phyloP scores from a whole-genome alignment of 495 filamentous ascomycete species.

The Penicillium samsonianum region DNA sequence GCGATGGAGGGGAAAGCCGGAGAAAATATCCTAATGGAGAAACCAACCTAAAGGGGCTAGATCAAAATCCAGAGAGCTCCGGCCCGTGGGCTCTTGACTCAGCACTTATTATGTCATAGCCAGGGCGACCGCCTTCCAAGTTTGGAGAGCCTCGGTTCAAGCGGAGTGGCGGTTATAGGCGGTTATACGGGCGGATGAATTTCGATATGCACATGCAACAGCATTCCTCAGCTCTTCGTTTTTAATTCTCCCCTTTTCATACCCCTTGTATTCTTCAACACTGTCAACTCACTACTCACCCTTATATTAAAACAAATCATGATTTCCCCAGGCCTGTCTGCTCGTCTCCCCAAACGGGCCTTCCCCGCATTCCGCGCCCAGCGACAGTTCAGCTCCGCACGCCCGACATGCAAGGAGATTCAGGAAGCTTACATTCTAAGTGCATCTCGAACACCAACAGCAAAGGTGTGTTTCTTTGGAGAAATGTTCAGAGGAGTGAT shows the following conservation, averaged over 20 bases:
- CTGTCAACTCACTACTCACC: background rate
- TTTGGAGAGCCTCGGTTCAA: conserved; percentile 38
- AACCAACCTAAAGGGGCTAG: conserved; percentile 8
- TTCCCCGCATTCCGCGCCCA: conserved; percentile 50
- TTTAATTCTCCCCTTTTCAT: background rate
- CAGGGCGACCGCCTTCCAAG: conserved; percentile 23
- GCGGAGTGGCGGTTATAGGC: conserved; percentile 34
- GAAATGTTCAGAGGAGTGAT: background rate
- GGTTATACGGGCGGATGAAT: conserved; percentile 21
- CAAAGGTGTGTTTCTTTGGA: conserved; percentile 58
- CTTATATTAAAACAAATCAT: conserved; percentile 17
- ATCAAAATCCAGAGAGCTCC: background rate
- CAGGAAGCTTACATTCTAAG: conserved; percentile 90
- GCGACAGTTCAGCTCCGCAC: conserved; percentile 68
- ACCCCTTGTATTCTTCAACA: background rate
- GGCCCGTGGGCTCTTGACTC: background rate
- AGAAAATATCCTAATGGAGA: conserved; percentile 26
- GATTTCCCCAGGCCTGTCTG: conserved; percentile 30
- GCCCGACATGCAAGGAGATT: conserved; percentile 63
- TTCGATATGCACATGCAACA: conserved; percentile 3
- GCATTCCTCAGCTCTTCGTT: conserved; percentile 4
- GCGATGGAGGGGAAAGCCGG: conserved; percentile 22
- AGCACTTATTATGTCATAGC: conserved; percentile 24
- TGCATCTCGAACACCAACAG: conserved; percentile 83
- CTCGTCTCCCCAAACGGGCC: conserved; percentile 35